Conservation (phyloP, 2,329 filamentous ascomycete species). For the Diaporthe velutina region DNA sequence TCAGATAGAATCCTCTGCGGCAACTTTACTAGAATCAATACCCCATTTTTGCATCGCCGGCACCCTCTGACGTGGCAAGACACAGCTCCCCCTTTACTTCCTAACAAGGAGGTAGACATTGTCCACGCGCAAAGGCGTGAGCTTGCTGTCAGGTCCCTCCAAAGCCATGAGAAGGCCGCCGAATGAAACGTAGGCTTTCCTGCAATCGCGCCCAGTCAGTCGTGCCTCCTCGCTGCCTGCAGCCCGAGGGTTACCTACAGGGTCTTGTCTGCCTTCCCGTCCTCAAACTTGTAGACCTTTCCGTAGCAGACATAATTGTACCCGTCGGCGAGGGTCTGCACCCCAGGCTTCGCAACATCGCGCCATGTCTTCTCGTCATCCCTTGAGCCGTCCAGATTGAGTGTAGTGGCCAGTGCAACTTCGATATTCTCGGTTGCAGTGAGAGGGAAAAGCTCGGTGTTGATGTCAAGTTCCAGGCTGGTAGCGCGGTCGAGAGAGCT, state of each 20-base stretch:
- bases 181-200: conserved; percentile 94
- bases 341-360: conserved; percentile 71
- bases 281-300: conserved; percentile 91
- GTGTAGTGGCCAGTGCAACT: conserved; percentile 85
- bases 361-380: conserved; percentile 86
- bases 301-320: conserved; percentile 91
- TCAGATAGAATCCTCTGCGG: conserved; percentile 31
- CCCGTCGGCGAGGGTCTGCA: conserved; percentile 78
- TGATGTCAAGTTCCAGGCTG: conserved; percentile 89
- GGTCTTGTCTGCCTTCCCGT: conserved; percentile 81
- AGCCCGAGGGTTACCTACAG: conserved; percentile 74
- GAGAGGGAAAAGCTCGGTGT: conserved; percentile 90
- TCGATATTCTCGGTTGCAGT: conserved; percentile 80
- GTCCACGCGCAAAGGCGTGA: conserved; percentile 91
- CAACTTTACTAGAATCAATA: conserved; percentile 28
- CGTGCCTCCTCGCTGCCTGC: neutral
- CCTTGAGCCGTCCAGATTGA: conserved; percentile 88
- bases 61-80: neutral
- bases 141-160: conserved; percentile 95
- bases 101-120: conserved; percentile 94
- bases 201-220: conserved; percentile 53
- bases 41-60: conserved; percentile 9
- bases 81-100: conserved; percentile 69
- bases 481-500: conserved; percentile 79
- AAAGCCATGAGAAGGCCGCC: conserved; percentile 91